phyloP scores from a whole-genome alignment of 2,329 filamentous ascomycete species.

The Fusarium chlamydosporum region DNA sequence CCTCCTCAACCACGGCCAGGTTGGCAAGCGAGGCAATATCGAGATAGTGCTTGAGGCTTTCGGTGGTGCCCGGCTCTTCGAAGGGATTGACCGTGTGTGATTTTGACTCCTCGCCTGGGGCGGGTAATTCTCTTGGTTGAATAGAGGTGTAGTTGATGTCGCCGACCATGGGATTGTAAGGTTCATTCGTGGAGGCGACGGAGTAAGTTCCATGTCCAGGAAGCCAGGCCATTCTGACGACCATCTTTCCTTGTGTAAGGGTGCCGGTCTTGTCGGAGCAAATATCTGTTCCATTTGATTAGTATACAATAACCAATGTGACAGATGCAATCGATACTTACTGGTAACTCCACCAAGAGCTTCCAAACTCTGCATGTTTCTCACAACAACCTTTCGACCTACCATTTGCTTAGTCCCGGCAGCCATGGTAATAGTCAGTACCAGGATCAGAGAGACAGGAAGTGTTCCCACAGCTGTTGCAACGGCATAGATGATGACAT shows the following conservation, averaged over 20 bases:
- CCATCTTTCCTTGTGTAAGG: slow-evolving; percentile 56
- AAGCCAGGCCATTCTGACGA: slow-evolving; percentile 53
- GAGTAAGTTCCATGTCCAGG: slow-evolving; percentile 51
- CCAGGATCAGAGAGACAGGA: slow-evolving; percentile 61
- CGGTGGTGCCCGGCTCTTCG: slow-evolving; percentile 59
- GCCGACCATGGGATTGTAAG: slow-evolving; percentile 49
- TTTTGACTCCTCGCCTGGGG: slow-evolving; percentile 42
- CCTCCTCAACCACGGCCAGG: slow-evolving; percentile 66
- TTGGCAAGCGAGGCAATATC: slow-evolving; percentile 76
- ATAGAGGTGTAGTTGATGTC: slow-evolving; percentile 31
- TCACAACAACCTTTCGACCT: slow-evolving; percentile 63
- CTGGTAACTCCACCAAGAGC: slow-evolving; percentile 66
- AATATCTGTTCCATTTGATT: slow-evolving; percentile 44
- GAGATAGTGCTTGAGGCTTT: slow-evolving; percentile 68
- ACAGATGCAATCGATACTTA: slow-evolving; percentile 47
- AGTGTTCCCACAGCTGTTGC: slow-evolving; percentile 62
- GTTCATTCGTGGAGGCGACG: slow-evolving; percentile 49
- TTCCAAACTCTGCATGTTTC: slow-evolving; percentile 58
- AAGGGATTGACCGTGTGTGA: slow-evolving; percentile 48
- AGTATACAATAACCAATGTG: not conserved
- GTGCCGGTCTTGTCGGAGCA: slow-evolving; percentile 55
- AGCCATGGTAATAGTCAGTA: slow-evolving; percentile 72
- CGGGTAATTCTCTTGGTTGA: slow-evolving; percentile 43
- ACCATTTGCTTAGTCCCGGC: slow-evolving; percentile 66
- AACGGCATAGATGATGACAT: slow-evolving; percentile 59